These are phyloP conservation scores for Cladosporium sp. DNA, from an alignment of 2,329 filamentous ascomycete species.

Conservation along the genomic window DNA sequence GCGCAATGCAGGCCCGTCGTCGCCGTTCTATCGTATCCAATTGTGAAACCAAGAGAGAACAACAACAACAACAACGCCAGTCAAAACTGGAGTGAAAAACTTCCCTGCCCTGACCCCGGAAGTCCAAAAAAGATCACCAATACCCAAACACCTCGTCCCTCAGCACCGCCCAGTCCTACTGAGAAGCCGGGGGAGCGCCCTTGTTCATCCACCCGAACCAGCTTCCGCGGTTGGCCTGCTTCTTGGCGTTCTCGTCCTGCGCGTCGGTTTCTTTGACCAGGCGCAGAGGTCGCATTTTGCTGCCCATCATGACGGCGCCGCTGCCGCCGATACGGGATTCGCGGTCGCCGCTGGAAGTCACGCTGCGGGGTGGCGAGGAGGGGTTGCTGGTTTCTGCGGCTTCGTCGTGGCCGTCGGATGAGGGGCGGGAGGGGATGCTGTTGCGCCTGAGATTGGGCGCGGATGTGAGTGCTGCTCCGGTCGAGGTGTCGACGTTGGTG, in stretches of 20 bases:
- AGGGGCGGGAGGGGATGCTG: conserved; percentile 20
- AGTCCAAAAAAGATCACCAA: too few relatives aligned
- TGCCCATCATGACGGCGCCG: conserved; percentile 45
- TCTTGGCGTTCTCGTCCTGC: conserved; percentile 36
- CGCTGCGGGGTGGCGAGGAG: conserved; percentile 57
- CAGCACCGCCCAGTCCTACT: conserved; percentile 10
- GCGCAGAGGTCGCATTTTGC: conserved; percentile 77
- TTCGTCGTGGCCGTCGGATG: conserved; percentile 10
- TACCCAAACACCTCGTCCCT: conserved; percentile 10
- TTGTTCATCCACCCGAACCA: conserved; percentile 47
- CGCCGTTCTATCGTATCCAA: too few relatives aligned
- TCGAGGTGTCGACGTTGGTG: conserved; percentile 16
- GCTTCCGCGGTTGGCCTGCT: conserved; percentile 41
- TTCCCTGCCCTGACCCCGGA: too few relatives aligned
- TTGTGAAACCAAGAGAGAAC: too few relatives aligned
- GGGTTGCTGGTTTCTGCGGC: conserved; percentile 32
- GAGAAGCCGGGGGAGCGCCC: conserved; percentile 14
- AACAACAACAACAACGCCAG: too few relatives aligned
- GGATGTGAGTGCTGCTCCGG: conserved; percentile 12
- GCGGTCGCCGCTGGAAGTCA: conserved; percentile 31
- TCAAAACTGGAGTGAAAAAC: too few relatives aligned
- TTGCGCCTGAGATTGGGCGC: conserved; percentile 20
- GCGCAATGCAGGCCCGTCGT: too few relatives aligned
- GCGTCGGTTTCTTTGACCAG: conserved; percentile 69
- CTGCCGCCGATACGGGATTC: conserved; percentile 16